Conservation (phyloP, 2,329 filamentous ascomycete genomes). For the Monilinia polystroma region DNA sequence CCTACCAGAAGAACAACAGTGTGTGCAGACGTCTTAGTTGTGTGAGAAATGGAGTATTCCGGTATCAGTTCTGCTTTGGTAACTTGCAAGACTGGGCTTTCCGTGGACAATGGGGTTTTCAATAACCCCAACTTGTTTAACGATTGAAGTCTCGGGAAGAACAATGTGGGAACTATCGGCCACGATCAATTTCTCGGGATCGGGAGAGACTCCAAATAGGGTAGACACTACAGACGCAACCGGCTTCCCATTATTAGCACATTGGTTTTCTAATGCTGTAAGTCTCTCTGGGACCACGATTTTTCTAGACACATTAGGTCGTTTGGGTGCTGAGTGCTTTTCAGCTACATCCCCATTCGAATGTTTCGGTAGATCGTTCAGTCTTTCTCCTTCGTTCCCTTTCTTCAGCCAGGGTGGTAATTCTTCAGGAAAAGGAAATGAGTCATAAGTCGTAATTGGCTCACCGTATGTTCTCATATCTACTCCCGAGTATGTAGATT, state of each 20-base stretch:
- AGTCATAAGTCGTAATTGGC: background rate
- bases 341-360: background rate
- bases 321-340: too few species aligned
- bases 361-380: background rate
- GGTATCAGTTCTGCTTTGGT: background rate
- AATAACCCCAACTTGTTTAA: too few species aligned
- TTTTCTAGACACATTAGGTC: background rate
- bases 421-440: background rate
- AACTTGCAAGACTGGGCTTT: too few species aligned
- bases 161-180: too few species aligned
- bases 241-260: background rate
- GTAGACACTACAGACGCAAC: too few species aligned
- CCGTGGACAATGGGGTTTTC: too few species aligned
- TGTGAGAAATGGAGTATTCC: background rate
- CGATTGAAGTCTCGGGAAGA: too few species aligned
- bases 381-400: background rate
- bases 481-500: background rate
- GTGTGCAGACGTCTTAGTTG: background rate
- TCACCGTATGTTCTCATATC: constrained; percentile 5
- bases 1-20: constrained; percentile 42
- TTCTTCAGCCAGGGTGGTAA: background rate
- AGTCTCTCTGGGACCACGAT: background rate
- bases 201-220: background rate
- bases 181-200: too few species aligned
- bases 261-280: background rate